These are phyloP conservation scores for Nannochloropsis granulata DNA, from an alignment of 108 stramenopile species.

Conservation along the genomic window DNA sequence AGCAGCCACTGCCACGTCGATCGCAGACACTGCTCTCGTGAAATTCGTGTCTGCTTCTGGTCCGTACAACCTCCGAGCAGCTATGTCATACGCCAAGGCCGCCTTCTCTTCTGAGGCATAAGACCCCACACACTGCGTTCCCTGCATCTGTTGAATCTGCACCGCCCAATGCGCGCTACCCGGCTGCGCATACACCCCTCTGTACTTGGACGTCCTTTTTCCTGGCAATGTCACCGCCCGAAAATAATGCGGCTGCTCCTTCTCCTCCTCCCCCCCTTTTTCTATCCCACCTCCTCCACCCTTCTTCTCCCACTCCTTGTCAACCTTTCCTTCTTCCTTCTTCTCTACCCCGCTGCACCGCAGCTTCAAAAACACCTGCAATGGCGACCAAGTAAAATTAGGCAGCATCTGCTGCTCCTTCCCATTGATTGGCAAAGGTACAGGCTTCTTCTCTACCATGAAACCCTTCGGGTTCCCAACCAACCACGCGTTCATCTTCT, in stretches of 20 bases:
- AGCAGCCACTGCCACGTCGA: not conserved
- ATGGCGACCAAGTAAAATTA: not conserved
- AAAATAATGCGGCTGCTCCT: not conserved
- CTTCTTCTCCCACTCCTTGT: not conserved
- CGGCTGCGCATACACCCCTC: conserved; percentile 28
- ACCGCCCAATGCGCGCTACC: conserved; percentile 24
- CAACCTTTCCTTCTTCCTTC: not conserved
- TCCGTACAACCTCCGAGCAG: not conserved
- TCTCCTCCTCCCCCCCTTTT: not conserved
- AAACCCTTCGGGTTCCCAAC: not conserved
- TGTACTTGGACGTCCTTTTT: not conserved
- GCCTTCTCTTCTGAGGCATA: not conserved
- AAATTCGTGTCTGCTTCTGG: not conserved
- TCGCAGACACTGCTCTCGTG: not conserved
- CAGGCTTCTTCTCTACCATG: not conserved
- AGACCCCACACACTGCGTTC: not conserved
- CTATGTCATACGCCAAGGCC: not conserved
- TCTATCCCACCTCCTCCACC: not conserved
- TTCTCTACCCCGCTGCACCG: not conserved
- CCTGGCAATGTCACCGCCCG: not conserved
- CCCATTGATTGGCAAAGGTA: not conserved
- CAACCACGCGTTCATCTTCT: not conserved
- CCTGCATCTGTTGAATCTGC: not conserved
- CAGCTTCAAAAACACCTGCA: not conserved
- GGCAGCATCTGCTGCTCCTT: not conserved